phyloP scores from a whole-genome alignment of 2,329 filamentous ascomycete genomes.

The Aspergillus uvarum region DNA sequence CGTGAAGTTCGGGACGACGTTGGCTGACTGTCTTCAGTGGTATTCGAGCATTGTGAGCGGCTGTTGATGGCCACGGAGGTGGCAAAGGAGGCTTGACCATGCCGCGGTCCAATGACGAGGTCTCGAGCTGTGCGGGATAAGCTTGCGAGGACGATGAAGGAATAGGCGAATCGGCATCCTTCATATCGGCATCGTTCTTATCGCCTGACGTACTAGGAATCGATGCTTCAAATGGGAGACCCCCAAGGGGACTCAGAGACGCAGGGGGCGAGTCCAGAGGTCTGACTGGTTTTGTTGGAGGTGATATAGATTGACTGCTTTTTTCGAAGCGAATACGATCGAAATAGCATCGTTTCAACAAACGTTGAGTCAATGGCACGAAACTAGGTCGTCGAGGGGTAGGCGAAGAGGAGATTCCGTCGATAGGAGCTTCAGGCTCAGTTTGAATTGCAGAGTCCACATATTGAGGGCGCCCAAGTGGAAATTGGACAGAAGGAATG shows the following conservation, averaged over 20 bases:
- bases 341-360: conserved; percentile 44
- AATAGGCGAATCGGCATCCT: conserved; percentile 37
- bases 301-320: conserved; percentile 16
- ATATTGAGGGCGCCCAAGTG: conserved; percentile 35
- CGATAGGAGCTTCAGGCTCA: conserved; percentile 41
- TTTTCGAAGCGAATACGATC: conserved; percentile 41
- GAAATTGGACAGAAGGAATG: conserved; percentile 27
- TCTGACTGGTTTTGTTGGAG: conserved; percentile 9
- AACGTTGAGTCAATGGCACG: conserved; percentile 43
- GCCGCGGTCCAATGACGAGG: conserved; percentile 17
- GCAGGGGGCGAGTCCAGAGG: conserved; percentile 14
- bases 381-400: conserved; percentile 32
- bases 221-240: conserved; percentile 9
- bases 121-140: conserved; percentile 13
- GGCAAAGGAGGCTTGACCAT: conserved; percentile 22
- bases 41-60: conserved; percentile 38
- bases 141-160: conserved; percentile 19
- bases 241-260: conserved; percentile 14
- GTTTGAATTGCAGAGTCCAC: conserved; percentile 46
- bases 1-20: conserved; percentile 25
- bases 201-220: conserved; percentile 14
- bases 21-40: conserved; percentile 21
- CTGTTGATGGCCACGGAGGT: conserved; percentile 40
- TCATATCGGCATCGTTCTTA: conserved; percentile 48
- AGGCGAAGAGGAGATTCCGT: conserved; percentile 23